Percentiles rank a stretch among this genome's conserved stretches.
phyloP scores from a whole-genome alignment of 495 filamentous ascomycete species.

The Endocarpon pusillum region DNA sequence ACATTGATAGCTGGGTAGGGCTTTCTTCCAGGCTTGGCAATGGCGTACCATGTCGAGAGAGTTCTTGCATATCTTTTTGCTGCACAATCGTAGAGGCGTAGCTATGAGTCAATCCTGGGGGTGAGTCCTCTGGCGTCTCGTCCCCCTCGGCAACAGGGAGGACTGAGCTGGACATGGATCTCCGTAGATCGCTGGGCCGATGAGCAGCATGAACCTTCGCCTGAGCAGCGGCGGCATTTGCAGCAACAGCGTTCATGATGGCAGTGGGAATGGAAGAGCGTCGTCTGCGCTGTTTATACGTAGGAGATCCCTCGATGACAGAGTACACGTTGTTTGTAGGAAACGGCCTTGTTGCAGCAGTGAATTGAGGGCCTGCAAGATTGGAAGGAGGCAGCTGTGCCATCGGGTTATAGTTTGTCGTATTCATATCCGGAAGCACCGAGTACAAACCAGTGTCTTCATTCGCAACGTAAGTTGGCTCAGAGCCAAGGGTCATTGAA shows the following conservation, averaged over 20 bases:
- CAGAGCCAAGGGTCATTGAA: constrained; percentile 52
- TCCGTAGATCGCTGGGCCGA: constrained; percentile 70
- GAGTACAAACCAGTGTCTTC: constrained; percentile 94
- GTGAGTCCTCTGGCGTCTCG: constrained; percentile 52
- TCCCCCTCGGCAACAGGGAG: constrained; percentile 66
- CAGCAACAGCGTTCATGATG: constrained; percentile 43
- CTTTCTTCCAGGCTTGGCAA: constrained; percentile 63
- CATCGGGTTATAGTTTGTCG: constrained; percentile 51
- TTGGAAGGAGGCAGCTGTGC: constrained; percentile 85
- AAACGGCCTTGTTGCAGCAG: constrained; percentile 47
- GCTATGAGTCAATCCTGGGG: constrained; percentile 39
- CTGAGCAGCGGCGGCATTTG: constrained; percentile 25
- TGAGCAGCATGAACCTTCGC: constrained; percentile 38
- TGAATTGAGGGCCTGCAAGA: constrained; percentile 57
- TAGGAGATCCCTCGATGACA: constrained; percentile 92
- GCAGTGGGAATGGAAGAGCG: constrained; percentile 79
- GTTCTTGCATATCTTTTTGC: constrained; percentile 62
- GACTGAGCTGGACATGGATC: constrained; percentile 81
- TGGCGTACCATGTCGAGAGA: constrained; percentile 81
- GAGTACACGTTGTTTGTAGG: constrained; percentile 72
- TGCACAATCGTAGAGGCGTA: constrained; percentile 52
- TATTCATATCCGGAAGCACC: constrained; percentile 68
- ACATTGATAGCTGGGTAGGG: constrained; percentile 50
- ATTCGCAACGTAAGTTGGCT: constrained; percentile 93
- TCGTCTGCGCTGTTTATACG: constrained; percentile 90